These are phyloP conservation scores for Hymenoscyphus repandus DNA, from an alignment of 2,329 filamentous ascomycete species.

Conservation along the genomic window DNA sequence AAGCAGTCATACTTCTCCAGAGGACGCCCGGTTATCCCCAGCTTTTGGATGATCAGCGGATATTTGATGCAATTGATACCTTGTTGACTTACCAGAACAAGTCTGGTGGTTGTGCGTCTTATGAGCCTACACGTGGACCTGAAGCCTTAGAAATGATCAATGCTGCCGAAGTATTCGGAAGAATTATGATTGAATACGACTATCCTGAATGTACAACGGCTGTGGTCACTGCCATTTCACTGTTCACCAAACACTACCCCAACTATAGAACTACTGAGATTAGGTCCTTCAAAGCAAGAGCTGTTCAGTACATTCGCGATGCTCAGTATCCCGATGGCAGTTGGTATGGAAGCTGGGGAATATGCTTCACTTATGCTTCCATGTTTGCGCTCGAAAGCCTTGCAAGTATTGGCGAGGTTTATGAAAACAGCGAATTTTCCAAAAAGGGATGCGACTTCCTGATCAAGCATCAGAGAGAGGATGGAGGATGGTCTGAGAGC, in stretches of 20 bases:
- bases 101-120: constrained; percentile 82
- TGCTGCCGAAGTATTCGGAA: constrained; percentile 91
- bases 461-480: constrained; percentile 73
- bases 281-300: constrained; percentile 61
- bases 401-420: constrained; percentile 74
- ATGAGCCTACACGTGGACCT: constrained; percentile 77
- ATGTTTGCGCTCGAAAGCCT: constrained; percentile 95
- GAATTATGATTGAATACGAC: constrained; percentile 98
- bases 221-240: constrained; percentile 77
- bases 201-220: constrained; percentile 98
- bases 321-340: constrained; percentile 77
- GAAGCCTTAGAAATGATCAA: constrained; percentile 80
- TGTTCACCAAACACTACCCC: constrained; percentile 78
- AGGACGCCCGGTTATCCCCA: constrained; percentile 69
- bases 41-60: constrained; percentile 68
- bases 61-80: constrained; percentile 86
- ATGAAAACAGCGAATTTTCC: constrained; percentile 65
- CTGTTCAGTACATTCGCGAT: constrained; percentile 76
- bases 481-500: constrained; percentile 96
- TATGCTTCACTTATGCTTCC: constrained; percentile 94
- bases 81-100: constrained; percentile 85
- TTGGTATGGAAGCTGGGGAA: constrained; percentile 97
- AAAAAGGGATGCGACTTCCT: constrained; percentile 80
- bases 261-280: constrained; percentile 76
- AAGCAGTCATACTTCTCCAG: constrained; percentile 80